Evolutionary conservation across 1,139 yeast species (phyloP), one percentile per base, ranked within the genome.

Genomic region (Arxiozyma heterogenica): DNA sequence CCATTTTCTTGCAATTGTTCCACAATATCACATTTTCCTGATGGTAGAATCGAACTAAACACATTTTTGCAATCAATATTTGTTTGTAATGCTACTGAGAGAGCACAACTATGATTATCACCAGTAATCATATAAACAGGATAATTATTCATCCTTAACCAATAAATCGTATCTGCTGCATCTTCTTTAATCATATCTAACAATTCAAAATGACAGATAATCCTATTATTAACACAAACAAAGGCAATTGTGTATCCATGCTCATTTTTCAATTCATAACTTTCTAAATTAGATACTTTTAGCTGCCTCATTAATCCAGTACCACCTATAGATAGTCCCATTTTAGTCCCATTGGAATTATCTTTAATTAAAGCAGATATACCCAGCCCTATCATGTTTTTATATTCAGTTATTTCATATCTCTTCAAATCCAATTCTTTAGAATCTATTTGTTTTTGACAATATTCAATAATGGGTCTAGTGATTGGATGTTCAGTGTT

Each of bases 101-200:
- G 66, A 0, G 96, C 95, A 1, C 87, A 82, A 27, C 73, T 73
- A 7, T 69, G 70, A 56, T 82, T 80, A 67, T 93, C 99, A 48
- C 99, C 99, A 1, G 96, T 89, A 1, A 93, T 87, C 81, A 93
- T 84, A 8, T 91, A 95, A n/a, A 90, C 83, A 15, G 78, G 75
- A 61, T 81, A 79, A 0, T 86, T 84, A 54, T 75, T 73, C 0
- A 70, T 64, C 53, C 73, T 75, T 52, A 93, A 74, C 56, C 81
- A 78, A 27, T 76, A 71, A 18, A 93, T 73, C 0, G 89, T 84
- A 1, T 75, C 76, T 41, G 68, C 71, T 0, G 96, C 82, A 56
- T 86, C 86, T 1, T 78, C 75, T 59, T 87, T 85, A 34, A 90
- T 66, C n/a, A 79, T 73, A 68, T 93, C 98, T 4, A 78, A 71